These are phyloP conservation scores for Metarhizium anisopliae DNA, from an alignment of 2,329 filamentous ascomycete genomes.

Conservation along the genomic window DNA sequence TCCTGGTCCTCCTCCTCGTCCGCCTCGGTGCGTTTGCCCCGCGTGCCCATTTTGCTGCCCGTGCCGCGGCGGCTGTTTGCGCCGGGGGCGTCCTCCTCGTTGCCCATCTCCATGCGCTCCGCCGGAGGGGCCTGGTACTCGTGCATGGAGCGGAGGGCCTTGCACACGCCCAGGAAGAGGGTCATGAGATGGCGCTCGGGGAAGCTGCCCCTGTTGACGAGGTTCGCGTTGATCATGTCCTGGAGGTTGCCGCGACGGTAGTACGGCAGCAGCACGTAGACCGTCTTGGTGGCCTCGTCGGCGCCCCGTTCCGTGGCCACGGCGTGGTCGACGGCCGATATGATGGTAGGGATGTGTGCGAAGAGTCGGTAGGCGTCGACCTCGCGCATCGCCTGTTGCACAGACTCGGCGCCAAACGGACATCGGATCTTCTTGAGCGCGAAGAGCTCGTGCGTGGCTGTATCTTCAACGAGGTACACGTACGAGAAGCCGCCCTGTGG, in stretches of 20 bases:
- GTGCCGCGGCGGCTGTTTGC: slow-evolving; percentile 10
- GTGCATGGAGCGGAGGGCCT: slow-evolving; percentile 84
- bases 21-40: slow-evolving; percentile 43
- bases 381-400: slow-evolving; percentile 89
- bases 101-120: slow-evolving; percentile 45
- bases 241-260: slow-evolving; percentile 93
- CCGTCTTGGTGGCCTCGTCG: slow-evolving; percentile 69
- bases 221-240: slow-evolving; percentile 96
- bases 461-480: slow-evolving; percentile 96
- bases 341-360: slow-evolving; percentile 73
- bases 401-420: slow-evolving; percentile 93
- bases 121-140: slow-evolving; percentile 52
- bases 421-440: slow-evolving; percentile 98
- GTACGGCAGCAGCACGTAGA: slow-evolving; percentile 93
- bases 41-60: slow-evolving; percentile 17
- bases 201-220: slow-evolving; percentile 89
- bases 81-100: slow-evolving; percentile 29
- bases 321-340: slow-evolving; percentile 73
- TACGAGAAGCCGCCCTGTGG: slow-evolving; percentile 89
- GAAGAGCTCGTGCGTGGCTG: slow-evolving; percentile 70
- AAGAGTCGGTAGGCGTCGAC: slow-evolving; percentile 96
- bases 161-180: slow-evolving; percentile 85
- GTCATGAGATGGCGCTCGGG: slow-evolving; percentile 82
- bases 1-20: slow-evolving; percentile 69
- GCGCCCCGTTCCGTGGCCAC: slow-evolving; percentile 64